phyloP scores from a whole-genome alignment of 257 asterid genomes.

The Petunia axillaris region DNA sequence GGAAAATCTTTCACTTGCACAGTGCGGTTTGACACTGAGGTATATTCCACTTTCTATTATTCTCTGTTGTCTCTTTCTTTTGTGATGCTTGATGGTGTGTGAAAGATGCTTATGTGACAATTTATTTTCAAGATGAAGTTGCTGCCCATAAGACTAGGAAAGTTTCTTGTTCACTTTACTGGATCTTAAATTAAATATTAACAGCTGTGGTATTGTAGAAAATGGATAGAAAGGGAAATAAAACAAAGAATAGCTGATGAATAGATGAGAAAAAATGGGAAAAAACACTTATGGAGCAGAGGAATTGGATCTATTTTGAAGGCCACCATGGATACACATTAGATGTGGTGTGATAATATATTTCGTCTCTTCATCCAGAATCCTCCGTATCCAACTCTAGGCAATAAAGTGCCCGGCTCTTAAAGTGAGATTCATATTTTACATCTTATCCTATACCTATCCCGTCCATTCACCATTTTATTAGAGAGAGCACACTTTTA shows the following conservation, averaged over 20 bases:
- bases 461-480: too few relatives aligned
- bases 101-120: not conserved
- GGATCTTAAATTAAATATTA: not conserved
- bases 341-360: not conserved
- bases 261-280: not conserved
- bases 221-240: not conserved
- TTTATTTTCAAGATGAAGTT: not conserved
- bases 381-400: not conserved
- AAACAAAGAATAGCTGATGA: not conserved
- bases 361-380: not conserved
- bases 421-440: not conserved
- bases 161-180: not conserved
- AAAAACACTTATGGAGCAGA: not conserved
- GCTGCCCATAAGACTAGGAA: not conserved
- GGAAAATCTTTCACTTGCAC: constrained; percentile 74
- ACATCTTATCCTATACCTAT: not conserved
- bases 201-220: not conserved
- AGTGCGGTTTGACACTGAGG: constrained; percentile 83
- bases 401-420: not conserved
- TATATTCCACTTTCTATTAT: constrained; percentile 28
- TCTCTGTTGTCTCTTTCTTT: not conserved
- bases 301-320: not conserved
- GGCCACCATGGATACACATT: not conserved
- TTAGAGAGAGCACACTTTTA: too few relatives aligned
- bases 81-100: not conserved